Percentiles rank a stretch among this genome's conserved stretches.
phyloP scores from a whole-genome alignment of 1,284 basidiomycete species.

The Rhodotorula sp. region DNA sequence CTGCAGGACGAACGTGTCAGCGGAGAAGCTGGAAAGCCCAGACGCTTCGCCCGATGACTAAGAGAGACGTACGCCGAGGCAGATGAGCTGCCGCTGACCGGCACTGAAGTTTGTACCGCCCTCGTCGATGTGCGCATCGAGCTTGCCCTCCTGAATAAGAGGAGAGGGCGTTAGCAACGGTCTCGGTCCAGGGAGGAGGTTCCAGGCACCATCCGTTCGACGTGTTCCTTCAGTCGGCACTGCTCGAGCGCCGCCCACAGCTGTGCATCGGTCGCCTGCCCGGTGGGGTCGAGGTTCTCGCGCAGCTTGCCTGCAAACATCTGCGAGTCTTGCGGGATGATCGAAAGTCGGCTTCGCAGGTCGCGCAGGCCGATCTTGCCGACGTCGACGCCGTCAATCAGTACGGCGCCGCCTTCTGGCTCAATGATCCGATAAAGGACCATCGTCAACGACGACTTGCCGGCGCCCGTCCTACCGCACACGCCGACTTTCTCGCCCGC shows the following conservation, averaged over 20 bases:
- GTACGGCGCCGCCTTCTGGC: constrained; percentile 70
- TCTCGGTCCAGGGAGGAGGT: background rate
- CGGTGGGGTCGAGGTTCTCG: constrained; percentile 50
- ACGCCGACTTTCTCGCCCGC: constrained; percentile 79
- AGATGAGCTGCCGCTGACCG: constrained; percentile 65
- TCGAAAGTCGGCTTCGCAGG: constrained; percentile 67
- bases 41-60: no score
- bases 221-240: constrained; percentile 36
- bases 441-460: constrained; percentile 75
- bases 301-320: constrained; percentile 45
- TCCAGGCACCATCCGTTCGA: constrained; percentile 26
- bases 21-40: background rate
- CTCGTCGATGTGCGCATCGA: constrained; percentile 42
- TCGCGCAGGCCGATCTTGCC: constrained; percentile 78
- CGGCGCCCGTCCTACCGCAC: constrained; percentile 86
- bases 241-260: constrained; percentile 34
- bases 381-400: constrained; percentile 81
- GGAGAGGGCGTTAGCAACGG: background rate
- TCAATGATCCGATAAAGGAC: constrained; percentile 80
- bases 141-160: constrained; percentile 29
- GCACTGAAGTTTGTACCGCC: constrained; percentile 63
- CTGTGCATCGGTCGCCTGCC: constrained; percentile 27
- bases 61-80: constrained; percentile 35
- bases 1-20: constrained; percentile 51
- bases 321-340: constrained; percentile 71